Evolutionary conservation across 495 filamentous ascomycete genomes (phyloP).

Genomic region (Penicillium mononematosum): DNA sequence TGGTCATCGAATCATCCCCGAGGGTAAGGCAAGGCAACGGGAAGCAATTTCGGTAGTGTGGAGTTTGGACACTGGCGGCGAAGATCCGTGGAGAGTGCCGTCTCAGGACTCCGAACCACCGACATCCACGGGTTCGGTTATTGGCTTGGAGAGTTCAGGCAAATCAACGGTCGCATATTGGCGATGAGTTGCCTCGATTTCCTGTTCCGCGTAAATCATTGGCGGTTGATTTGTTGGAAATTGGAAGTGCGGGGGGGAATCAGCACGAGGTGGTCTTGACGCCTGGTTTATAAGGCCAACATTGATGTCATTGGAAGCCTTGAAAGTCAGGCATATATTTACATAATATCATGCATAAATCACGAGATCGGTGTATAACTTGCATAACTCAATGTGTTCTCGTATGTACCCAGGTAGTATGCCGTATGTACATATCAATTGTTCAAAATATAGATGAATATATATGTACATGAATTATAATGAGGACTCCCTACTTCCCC

Average conservation of each 20-base stretch:
- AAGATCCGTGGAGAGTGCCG: conserved; percentile 15
- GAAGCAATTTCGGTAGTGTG: conserved; percentile 17
- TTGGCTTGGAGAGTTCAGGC: not conserved
- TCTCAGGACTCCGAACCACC: conserved; percentile 1
- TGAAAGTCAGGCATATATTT: not conserved
- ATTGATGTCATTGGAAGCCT: not conserved
- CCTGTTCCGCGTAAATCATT: not conserved
- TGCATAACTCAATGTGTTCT: not conserved
- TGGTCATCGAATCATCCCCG: conserved; percentile 5
- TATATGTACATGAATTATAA: not conserved
- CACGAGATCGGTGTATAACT: not conserved
- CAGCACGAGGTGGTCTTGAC: not conserved
- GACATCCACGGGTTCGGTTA: conserved; percentile 6
- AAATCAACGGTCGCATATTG: conserved; percentile 7
- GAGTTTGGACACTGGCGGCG: conserved; percentile 5
- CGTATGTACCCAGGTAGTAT: no score
- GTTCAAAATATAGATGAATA: not conserved
- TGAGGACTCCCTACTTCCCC: not conserved
- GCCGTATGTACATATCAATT: not conserved
- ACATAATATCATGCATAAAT: not conserved
- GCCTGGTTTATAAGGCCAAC: not conserved
- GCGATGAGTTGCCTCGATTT: not conserved
- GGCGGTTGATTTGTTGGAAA: conserved; percentile 4
- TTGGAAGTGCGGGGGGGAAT: conserved; percentile 3
- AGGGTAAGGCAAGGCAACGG: conserved; percentile 9